Percentiles rank a stretch among this genome's conserved stretches.
Evolutionary conservation across 768 basidiomycete species (phyloP).

Genomic region (Candolleomyces aberdarensis): DNA sequence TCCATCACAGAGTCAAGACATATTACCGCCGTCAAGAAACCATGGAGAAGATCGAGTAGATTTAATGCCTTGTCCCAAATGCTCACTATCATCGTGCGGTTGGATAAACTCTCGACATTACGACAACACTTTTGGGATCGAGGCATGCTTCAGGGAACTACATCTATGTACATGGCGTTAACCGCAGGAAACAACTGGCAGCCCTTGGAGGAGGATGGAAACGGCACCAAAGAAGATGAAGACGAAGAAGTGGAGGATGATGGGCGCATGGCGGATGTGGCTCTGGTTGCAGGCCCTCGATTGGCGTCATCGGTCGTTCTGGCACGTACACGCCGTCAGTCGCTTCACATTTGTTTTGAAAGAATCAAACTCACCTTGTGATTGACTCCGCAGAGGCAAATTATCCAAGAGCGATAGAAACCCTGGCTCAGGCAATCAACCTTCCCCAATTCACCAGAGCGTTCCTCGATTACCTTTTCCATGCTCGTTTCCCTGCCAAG

Average conservation of each 20-base stretch:
- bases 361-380: too few species aligned
- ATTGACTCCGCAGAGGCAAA: too few species aligned
- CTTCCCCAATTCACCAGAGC: too few species aligned
- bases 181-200: too few species aligned
- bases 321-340: background rate
- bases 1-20: slow-evolving; percentile 32
- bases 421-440: too few species aligned
- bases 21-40: slow-evolving; percentile 32
- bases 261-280: background rate
- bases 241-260: background rate
- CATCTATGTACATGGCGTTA: background rate
- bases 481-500: slow-evolving; percentile 5
- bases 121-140: background rate
- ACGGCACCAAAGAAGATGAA: background rate
- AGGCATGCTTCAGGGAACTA: background rate
- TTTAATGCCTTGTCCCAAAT: slow-evolving; percentile 32
- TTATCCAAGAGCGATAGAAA: too few species aligned
- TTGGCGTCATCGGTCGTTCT: background rate
- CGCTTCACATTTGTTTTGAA: too few species aligned
- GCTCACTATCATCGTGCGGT: slow-evolving; percentile 26
- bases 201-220: background rate
- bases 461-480: slow-evolving; percentile 16
- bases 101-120: slow-evolving; percentile 26
- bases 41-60: slow-evolving; percentile 28
- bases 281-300: background rate